Evolutionary conservation across 2,329 filamentous ascomycete species (phyloP).

Genomic region (Apiospora saccharicola): DNA sequence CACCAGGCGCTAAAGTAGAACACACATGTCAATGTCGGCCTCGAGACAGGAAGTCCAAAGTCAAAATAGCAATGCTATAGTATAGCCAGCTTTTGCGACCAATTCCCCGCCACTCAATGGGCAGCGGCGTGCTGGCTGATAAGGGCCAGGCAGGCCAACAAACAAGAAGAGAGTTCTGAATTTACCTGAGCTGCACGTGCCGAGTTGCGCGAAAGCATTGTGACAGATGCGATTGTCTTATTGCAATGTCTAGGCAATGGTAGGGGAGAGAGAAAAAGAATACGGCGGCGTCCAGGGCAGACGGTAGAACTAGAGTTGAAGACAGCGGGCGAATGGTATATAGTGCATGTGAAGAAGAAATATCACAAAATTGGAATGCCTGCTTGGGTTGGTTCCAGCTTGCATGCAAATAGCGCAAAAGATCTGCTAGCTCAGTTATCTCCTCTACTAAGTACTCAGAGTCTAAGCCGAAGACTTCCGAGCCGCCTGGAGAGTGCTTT

Average conservation of each 20-base stretch:
- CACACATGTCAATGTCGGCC: neutral
- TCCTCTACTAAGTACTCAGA: neutral
- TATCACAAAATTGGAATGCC: slow-evolving; percentile 32
- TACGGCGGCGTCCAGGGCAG: neutral
- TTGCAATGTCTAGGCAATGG: slow-evolving; percentile 7
- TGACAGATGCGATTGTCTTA: slow-evolving; percentile 35
- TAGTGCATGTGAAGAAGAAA: slow-evolving; percentile 21
- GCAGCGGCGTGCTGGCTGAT: neutral
- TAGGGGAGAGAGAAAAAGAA: neutral
- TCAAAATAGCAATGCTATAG: neutral
- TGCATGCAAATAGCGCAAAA: slow-evolving; percentile 30
- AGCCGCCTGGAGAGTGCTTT: slow-evolving; percentile 3
- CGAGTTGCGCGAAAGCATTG: slow-evolving; percentile 67
- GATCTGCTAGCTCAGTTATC: slow-evolving; percentile 24
- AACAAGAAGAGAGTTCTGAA: slow-evolving; percentile 30
- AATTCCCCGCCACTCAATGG: neutral
- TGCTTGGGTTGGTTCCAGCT: slow-evolving; percentile 22
- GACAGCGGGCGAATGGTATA: slow-evolving; percentile 13
- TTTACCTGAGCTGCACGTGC: slow-evolving; percentile 65
- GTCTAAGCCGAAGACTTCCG: slow-evolving; percentile 27
- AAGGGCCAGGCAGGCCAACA: neutral
- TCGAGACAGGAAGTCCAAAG: slow-evolving; percentile 21
- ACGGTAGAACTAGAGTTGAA: slow-evolving; percentile 19
- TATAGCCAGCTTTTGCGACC: neutral
- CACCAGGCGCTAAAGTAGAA: slow-evolving; percentile 40